Base-by-base conservation (phyloP, 768 basidiomycete genomes). In the Rossbeevera mucosa region DNA sequence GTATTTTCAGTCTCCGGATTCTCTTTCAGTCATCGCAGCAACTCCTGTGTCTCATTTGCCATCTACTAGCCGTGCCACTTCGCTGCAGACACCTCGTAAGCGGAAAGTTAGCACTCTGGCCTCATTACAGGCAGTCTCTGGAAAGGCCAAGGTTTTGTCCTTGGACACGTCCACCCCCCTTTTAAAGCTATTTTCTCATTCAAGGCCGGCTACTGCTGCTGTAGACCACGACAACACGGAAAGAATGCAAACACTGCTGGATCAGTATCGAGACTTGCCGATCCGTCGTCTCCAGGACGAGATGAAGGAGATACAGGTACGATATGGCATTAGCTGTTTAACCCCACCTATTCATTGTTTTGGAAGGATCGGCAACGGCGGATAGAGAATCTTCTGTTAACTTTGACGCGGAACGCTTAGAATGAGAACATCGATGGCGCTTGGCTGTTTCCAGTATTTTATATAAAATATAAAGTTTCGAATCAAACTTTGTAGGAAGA, bases 241-340 rank as follows among this genome's bases (percentile, higher is more conserved):
- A 57, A 74, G 76, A 52, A 64, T 91, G 36, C 86, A 91, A 65
- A 66, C 70, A 21, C 61, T 88, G 52, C 61, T 90, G 52, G 85
- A 88, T 43, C 81, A 82, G 46, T 76, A 86, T 42, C 75, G 76
- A 25, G 75, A 79, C 40, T 57, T 88, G 55, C 88, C 89, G 7
- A 79, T 89, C 18, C 75, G 79, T 30, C 77, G 70, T 55, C 70
- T 93, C 31, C 85, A 80, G 67, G 85, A 86, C 2, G 88, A 92
- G 66, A 86, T 93, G 80, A 88, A 83, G 64, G 90, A 91, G 63
- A 67, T 91, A 25, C 86, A 88, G 77, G 87, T 86, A 42, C 38
- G 22, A 21, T 52, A 3, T 18, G 5, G 4, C 12, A 28, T 42
- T 29, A 9, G 45, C 44, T 14, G 14, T 43, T 44, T 22, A n/a